phyloP scores from a whole-genome alignment of 1,139 yeast genomes.

The Petasospora rhodanensis region DNA sequence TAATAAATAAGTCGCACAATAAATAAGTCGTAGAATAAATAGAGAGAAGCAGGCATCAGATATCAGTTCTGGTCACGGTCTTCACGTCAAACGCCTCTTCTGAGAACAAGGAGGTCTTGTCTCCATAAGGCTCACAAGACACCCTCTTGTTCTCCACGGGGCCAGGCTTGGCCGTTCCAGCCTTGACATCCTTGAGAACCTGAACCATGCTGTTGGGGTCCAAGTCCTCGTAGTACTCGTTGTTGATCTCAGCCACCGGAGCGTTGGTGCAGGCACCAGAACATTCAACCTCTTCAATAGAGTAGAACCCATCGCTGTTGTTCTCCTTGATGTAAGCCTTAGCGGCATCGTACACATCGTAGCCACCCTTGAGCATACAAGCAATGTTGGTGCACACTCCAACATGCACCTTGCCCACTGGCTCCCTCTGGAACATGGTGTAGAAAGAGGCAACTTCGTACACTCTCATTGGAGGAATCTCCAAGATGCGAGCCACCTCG shows the following conservation, averaged over 20 bases:
- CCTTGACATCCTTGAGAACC: constrained; percentile 59
- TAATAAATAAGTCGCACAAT: not conserved
- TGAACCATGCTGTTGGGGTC: constrained; percentile 62
- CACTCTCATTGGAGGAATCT: constrained; percentile 94
- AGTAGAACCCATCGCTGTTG: constrained; percentile 70
- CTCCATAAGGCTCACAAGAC: constrained; percentile 74
- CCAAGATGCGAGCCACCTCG: constrained; percentile 80
- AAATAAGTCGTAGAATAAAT: not conserved
- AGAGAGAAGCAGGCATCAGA: constrained; percentile 8
- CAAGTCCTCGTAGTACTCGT: constrained; percentile 80
- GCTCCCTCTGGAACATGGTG: constrained; percentile 87
- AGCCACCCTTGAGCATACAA: constrained; percentile 82
- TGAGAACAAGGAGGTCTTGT: constrained; percentile 57
- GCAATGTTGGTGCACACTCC: constrained; percentile 92
- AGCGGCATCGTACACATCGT: constrained; percentile 69
- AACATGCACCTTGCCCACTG: constrained; percentile 80
- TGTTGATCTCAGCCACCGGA: constrained; percentile 83
- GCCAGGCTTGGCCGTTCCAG: constrained; percentile 62
- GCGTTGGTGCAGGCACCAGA: constrained; percentile 92
- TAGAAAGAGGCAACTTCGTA: constrained; percentile 92
- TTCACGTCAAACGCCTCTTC: constrained; percentile 67
- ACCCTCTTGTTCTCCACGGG: constrained; percentile 61
- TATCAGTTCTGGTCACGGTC: constrained; percentile 50
- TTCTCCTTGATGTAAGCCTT: constrained; percentile 70
- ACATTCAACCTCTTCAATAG: constrained; percentile 86